Percentiles rank a stretch among this genome's conserved stretches.
Conservation (phyloP, 768 basidiomycete species). For the Pleurotus citrinopileatus region DNA sequence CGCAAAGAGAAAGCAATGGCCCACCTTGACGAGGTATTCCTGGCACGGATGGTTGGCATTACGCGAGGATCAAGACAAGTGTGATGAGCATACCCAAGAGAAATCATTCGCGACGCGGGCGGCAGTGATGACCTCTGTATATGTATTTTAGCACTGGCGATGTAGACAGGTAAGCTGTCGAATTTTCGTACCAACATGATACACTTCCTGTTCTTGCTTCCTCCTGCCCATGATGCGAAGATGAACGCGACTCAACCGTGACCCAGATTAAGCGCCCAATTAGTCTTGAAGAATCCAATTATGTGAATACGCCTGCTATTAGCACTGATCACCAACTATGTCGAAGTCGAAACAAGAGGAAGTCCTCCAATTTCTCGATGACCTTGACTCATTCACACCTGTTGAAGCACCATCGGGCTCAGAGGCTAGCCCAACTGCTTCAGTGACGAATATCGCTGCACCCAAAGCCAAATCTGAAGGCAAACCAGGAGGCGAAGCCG, state of each 20-base stretch:
- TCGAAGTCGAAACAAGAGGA: constrained; percentile 83
- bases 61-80: not conserved
- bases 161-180: constrained; percentile 3
- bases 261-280: not conserved
- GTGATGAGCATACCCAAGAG: constrained; percentile 47
- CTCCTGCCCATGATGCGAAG: constrained; percentile 15
- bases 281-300: not conserved
- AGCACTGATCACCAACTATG: constrained; percentile 34
- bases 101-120: constrained; percentile 49
- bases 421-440: constrained; percentile 12
- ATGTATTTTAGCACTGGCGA: constrained; percentile 1
- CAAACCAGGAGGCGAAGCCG: constrained; percentile 47
- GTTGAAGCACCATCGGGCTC: constrained; percentile 18
- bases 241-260: constrained; percentile 1
- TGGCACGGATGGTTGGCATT: constrained; percentile 18
- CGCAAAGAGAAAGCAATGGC: not conserved
- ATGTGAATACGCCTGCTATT: constrained; percentile 1
- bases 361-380: constrained; percentile 90
- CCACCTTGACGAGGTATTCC: constrained; percentile 73
- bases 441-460: constrained; percentile 17
- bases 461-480: constrained; percentile 28
- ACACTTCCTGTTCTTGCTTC: constrained; percentile 24
- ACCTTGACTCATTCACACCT: constrained; percentile 80
- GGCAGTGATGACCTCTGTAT: constrained; percentile 56
- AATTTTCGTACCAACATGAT: constrained; percentile 48